A percentile compares a stretch with the other conserved stretches of the same genome.
Conservation (phyloP, 371 early-diverging fungal genomes). For the Actinomucor elegans region DNA sequence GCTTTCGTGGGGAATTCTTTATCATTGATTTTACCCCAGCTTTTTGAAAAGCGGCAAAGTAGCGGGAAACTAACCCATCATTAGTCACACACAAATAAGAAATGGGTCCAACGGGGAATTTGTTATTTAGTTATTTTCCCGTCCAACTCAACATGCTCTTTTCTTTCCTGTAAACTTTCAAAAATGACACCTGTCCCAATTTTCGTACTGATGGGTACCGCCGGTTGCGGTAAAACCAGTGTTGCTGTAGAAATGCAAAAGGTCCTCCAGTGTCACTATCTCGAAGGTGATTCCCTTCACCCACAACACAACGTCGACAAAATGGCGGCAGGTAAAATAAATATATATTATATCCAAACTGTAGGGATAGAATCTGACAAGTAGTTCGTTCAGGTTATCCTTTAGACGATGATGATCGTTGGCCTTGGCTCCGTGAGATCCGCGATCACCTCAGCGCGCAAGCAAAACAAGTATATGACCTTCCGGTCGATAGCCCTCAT, state of each 20-base stretch:
- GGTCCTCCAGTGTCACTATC: conserved; percentile 39
- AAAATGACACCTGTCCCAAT: conserved; percentile 23
- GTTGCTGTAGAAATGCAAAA: conserved; percentile 49
- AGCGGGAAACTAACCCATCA: no score
- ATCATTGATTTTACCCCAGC: no score
- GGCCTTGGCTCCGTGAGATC: conserved; percentile 59
- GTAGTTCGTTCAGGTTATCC: conserved; percentile 57
- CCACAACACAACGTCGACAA: conserved; percentile 55
- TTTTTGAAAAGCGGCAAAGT: no score
- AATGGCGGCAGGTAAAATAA: conserved; percentile 54
- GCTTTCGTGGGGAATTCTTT: no score
- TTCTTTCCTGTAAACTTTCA: not conserved
- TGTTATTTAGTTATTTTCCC: no score
- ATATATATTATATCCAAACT: no score
- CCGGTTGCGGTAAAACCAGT: conserved; percentile 66
- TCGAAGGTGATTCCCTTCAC: conserved; percentile 70
- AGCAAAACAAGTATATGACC: conserved; percentile 11
- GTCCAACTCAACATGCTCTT: not conserved
- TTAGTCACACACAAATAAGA: not conserved
- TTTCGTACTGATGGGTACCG: conserved; percentile 61
- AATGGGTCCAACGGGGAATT: no score
- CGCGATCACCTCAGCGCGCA: conserved; percentile 28
- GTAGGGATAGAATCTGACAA: no score
- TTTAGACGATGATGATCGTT: conserved; percentile 66
- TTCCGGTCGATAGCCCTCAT: not conserved